phyloP scores from a whole-genome alignment of 306 rosid species.

The Medicago ruthenica region DNA sequence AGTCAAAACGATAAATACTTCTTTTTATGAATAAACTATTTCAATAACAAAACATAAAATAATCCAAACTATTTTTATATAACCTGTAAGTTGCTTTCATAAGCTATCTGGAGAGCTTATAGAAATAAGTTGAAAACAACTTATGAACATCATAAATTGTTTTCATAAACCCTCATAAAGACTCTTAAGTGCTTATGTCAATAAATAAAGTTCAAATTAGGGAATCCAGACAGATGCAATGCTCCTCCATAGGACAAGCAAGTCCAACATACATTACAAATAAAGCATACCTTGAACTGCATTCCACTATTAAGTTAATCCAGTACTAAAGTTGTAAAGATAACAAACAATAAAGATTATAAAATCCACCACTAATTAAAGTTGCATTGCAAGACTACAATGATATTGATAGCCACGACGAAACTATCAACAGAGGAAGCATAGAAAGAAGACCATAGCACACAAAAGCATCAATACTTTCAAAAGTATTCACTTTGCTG shows the following conservation, averaged over 20 bases:
- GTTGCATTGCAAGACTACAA: slow-evolving; percentile 34
- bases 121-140: too few relatives aligned
- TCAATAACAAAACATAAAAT: too few relatives aligned
- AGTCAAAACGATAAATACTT: background rate
- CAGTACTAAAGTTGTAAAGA: background rate
- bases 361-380: slow-evolving; percentile 17
- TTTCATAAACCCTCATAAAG: too few relatives aligned
- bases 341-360: background rate
- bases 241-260: background rate
- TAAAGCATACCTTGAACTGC: background rate
- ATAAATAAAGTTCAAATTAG: too few relatives aligned
- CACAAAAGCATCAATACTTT: slow-evolving; percentile 67
- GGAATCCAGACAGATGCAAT: too few relatives aligned
- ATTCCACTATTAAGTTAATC: background rate
- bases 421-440: slow-evolving; percentile 69
- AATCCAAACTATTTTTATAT: too few relatives aligned
- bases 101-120: background rate
- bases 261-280: background rate
- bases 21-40: too few relatives aligned
- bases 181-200: too few relatives aligned
- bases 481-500: slow-evolving; percentile 48
- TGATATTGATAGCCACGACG: slow-evolving; percentile 64
- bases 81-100: background rate
- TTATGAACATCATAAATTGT: too few relatives aligned
- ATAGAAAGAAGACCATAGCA: slow-evolving; percentile 64